A percentile compares a stretch with the other conserved stretches of the same genome.
Conservation (phyloP, 805 yeast species). For the Barnettozyma botsteinii region DNA sequence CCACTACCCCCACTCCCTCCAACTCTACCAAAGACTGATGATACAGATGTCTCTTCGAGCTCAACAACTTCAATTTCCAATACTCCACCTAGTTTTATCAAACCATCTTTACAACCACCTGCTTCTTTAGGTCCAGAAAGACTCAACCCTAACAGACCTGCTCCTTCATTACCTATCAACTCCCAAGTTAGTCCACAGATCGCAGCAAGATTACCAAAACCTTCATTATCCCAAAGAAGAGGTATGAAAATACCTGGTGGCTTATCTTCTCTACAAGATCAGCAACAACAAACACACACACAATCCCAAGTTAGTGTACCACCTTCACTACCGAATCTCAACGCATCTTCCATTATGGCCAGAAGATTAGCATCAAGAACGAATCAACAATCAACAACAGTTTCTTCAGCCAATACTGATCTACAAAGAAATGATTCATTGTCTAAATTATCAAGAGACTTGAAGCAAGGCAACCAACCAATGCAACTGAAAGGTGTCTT, state of each 20-base stretch:
- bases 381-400: constrained; percentile 5
- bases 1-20: constrained; percentile 40
- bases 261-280: constrained; percentile 45
- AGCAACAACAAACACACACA: constrained; percentile 11
- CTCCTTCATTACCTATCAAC: constrained; percentile 26
- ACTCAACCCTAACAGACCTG: constrained; percentile 25
- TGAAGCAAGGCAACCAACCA: constrained; percentile 7
- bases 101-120: background rate
- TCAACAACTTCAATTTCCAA: background rate
- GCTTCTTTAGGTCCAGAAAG: constrained; percentile 1
- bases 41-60: no score
- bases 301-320: background rate
- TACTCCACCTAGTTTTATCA: background rate
- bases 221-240: constrained; percentile 78
- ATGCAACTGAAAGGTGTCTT: constrained; percentile 53
- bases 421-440: background rate
- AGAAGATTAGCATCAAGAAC: constrained; percentile 8
- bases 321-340: constrained; percentile 1
- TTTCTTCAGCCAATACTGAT: constrained; percentile 2
- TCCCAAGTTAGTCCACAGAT: constrained; percentile 72
- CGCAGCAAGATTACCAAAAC: constrained; percentile 72
- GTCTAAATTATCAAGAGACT: background rate
- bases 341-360: constrained; percentile 7
- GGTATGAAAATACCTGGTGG: constrained; percentile 84
- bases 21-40: constrained; percentile 7